Evolutionary conservation across 2,329 filamentous ascomycete genomes (phyloP), one percentile per base, ranked within the genome.

Genomic region (Calonectria fujianensis): DNA sequence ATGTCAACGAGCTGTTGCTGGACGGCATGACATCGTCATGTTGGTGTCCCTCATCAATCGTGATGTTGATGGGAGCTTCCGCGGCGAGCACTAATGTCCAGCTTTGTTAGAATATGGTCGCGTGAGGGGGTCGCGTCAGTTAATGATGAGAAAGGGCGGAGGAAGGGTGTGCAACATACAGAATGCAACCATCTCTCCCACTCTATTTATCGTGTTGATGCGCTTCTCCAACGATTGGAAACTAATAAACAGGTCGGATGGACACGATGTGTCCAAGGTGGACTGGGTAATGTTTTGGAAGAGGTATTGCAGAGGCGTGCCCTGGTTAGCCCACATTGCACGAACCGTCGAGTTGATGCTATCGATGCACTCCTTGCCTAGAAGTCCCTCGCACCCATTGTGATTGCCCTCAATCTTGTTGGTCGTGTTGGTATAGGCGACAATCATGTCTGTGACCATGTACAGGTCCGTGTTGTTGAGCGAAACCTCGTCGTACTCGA

Each of bases 1-100:
- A 69, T n/a, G 67, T 69, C 14, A 69, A 61, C 20, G 67, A 59
- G 16, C 27, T 69, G 67, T 69, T 69, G 6, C 67, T 37, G 1
- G 67, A 37, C 7, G 67, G 67, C 35, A 69, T 31, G 9, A 69
- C 39, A 20, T 29, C 67, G 18, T 69, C 67, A 10, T 29, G 7
- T 29, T n/a, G 50, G 32, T 51, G 51, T 10, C 0, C 3, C 29
- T 51, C 48, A 41, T 52, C 50, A 16, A 51, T 32, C 11, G 65
- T 31, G 2, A 54, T 16, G 31, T 68, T 68, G 4, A 35, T n/a
- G 2, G 65, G 65, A 10, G 65, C 65, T 10, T 68, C 65, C 9
- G 45, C 37, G 18, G 65, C 65, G 27, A 68, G 35, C 3, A 54
- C 65, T 68, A 14, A 11, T 18, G 5, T n/a, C 24, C 24, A 4